Evolutionary conservation across 768 basidiomycete species (phyloP).

Genomic region (Cytidiella melzeri): DNA sequence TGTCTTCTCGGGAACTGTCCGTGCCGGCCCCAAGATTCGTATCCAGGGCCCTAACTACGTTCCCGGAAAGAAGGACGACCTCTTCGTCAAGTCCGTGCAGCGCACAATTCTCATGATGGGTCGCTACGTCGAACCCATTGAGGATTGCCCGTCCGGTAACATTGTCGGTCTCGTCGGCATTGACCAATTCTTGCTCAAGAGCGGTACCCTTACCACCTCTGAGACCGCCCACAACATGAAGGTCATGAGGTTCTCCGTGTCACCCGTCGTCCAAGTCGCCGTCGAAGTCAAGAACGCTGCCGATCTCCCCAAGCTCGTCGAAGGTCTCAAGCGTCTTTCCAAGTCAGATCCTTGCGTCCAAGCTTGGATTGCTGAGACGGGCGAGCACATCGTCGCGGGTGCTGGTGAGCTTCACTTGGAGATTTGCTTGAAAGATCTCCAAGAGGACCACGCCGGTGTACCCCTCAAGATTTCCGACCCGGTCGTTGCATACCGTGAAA

Average conservation of each 20-base stretch:
- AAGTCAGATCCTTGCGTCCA: slow-evolving; percentile 99
- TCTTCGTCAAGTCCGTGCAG: slow-evolving; percentile 97
- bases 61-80: slow-evolving; percentile 97
- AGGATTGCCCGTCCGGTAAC: slow-evolving; percentile 99
- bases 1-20: slow-evolving; percentile 98
- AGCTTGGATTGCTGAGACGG: slow-evolving; percentile 84
- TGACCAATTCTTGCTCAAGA: slow-evolving; percentile 99
- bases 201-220: slow-evolving; percentile 93
- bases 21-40: slow-evolving; percentile 95
- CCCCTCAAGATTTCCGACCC: slow-evolving; percentile 98
- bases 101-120: slow-evolving; percentile 99
- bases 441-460: slow-evolving; percentile 99
- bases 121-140: slow-evolving; percentile 95
- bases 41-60: slow-evolving; percentile 99
- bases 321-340: slow-evolving; percentile 99
- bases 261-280: slow-evolving; percentile 97
- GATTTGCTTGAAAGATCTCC: slow-evolving; percentile 99
- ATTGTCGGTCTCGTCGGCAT: slow-evolving; percentile 99
- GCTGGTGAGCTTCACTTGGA: slow-evolving; percentile 99
- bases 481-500: slow-evolving; percentile 97
- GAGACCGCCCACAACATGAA: slow-evolving; percentile 99
- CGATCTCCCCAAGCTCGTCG: slow-evolving; percentile 98
- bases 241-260: slow-evolving; percentile 99
- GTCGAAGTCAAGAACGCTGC: slow-evolving; percentile 99
- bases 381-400: slow-evolving; percentile 98